These are phyloP conservation scores for Boletus reticuloceps DNA, from an alignment of 768 basidiomycete genomes.

Conservation along the genomic window DNA sequence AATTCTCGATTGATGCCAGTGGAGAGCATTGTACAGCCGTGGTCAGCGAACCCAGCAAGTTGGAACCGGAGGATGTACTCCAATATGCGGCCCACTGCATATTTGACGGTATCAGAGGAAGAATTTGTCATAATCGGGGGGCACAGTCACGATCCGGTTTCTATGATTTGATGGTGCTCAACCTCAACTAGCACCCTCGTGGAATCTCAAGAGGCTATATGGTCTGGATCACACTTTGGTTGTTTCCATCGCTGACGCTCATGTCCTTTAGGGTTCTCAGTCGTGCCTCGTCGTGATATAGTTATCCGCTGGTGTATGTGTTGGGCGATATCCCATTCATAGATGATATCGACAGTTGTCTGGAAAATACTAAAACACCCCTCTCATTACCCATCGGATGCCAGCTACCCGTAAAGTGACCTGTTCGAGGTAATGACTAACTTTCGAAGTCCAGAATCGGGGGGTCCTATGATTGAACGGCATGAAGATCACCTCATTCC, in stretches of 20 bases:
- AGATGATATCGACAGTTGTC: not conserved
- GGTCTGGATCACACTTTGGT: not conserved
- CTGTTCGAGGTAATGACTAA: too few relatives aligned
- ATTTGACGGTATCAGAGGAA: slow-evolving; percentile 21
- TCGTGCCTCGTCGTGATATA: not conserved
- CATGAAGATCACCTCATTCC: too few relatives aligned
- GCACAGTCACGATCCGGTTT: not conserved
- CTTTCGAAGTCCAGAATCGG: too few relatives aligned
- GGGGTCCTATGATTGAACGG: too few relatives aligned
- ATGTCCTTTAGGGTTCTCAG: not conserved
- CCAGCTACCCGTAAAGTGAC: not conserved
- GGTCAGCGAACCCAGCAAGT: slow-evolving; percentile 11
- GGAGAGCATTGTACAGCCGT: slow-evolving; percentile 9
- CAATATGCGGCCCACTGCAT: not conserved
- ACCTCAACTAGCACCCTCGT: slow-evolving; percentile 7
- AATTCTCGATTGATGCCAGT: slow-evolving; percentile 20
- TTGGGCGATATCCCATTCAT: not conserved
- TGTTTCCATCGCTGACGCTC: not conserved
- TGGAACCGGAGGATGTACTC: slow-evolving; percentile 6
- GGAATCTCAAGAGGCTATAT: not conserved
- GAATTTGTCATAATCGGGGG: slow-evolving; percentile 11
- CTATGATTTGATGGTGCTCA: slow-evolving; percentile 13
- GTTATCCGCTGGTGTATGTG: too few relatives aligned
- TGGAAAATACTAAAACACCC: not conserved
- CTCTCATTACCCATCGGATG: not conserved